Evolutionary conservation across 495 filamentous ascomycete genomes (phyloP).

Genomic region (Penicillium fimorum): DNA sequence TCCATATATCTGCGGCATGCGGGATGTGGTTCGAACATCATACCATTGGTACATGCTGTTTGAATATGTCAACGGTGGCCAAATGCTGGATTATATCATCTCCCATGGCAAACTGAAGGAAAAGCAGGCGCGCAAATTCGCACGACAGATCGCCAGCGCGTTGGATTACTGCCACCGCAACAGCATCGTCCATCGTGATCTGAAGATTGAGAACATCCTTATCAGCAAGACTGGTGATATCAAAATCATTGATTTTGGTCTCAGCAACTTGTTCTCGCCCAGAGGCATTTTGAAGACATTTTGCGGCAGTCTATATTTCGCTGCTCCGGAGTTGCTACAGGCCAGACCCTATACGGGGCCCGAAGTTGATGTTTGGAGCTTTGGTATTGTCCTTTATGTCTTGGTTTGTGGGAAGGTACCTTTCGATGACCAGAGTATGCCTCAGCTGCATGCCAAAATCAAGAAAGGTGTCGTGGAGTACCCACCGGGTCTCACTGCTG

Average conservation of each 20-base stretch:
- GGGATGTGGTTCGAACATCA: conserved; percentile 90
- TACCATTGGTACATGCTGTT: conserved; percentile 99
- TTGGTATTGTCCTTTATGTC: conserved; percentile 98
- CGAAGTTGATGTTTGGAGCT: conserved; percentile 98
- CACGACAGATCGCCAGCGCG: conserved; percentile 95
- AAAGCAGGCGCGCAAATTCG: conserved; percentile 97
- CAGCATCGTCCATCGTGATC: conserved; percentile 95
- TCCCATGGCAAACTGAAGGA: conserved; percentile 96
- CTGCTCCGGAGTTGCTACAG: conserved; percentile 90
- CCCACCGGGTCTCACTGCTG: conserved; percentile 84
- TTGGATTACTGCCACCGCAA: conserved; percentile 98
- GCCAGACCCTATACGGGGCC: conserved; percentile 93
- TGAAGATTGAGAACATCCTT: conserved; percentile 99
- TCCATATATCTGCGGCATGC: conserved; percentile 95
- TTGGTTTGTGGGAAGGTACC: conserved; percentile 97
- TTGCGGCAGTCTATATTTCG: conserved; percentile 97
- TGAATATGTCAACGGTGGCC: conserved; percentile 97
- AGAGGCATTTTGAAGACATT: conserved; percentile 89
- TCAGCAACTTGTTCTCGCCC: conserved; percentile 95
- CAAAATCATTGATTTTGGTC: conserved; percentile 98
- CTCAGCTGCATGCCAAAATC: conserved; percentile 96
- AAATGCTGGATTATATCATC: conserved; percentile 99
- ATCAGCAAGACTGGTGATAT: conserved; percentile 99
- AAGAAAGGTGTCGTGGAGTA: conserved; percentile 97
- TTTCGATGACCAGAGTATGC: conserved; percentile 99